These are phyloP conservation scores for Citrus trifoliata DNA, from an alignment of 345 rosid species.

Conservation along the genomic window DNA sequence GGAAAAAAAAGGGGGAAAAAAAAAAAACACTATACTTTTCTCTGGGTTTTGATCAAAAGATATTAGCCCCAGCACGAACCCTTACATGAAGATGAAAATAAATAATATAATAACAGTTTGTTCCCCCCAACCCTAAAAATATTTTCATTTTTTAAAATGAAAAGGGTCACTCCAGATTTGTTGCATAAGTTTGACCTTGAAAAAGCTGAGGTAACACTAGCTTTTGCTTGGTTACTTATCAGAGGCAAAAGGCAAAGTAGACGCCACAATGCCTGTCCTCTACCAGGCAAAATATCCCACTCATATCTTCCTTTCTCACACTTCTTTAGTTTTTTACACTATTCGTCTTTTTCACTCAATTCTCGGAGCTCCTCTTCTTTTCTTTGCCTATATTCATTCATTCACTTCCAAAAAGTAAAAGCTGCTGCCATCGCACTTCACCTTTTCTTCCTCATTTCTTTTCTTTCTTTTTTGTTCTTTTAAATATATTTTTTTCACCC, in stretches of 20 bases:
- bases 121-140: background rate
- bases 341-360: constrained; percentile 28
- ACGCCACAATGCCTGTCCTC: constrained; percentile 48
- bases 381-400: background rate
- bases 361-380: constrained; percentile 1
- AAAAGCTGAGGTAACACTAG: constrained; percentile 1
- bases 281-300: constrained; percentile 69
- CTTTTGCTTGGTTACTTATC: constrained; percentile 20
- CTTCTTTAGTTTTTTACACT: constrained; percentile 15
- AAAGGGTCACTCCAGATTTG: constrained; percentile 25
- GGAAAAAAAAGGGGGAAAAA: too few species aligned
- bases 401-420: constrained; percentile 32
- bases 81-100: background rate
- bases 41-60: constrained; percentile 10
- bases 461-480: background rate
- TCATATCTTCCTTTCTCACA: constrained; percentile 34
- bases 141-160: background rate
- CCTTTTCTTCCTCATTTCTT: constrained; percentile 24
- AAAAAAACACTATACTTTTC: background rate
- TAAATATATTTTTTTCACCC: constrained; percentile 12
- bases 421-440: constrained; percentile 21
- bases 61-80: constrained; percentile 12
- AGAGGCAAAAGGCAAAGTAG: constrained; percentile 37
- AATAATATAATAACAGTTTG: background rate
- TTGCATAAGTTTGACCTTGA: constrained; percentile 35